These are phyloP conservation scores for Diutina rugosa DNA, from an alignment of 1,139 yeast species.

Conservation along the genomic window DNA sequence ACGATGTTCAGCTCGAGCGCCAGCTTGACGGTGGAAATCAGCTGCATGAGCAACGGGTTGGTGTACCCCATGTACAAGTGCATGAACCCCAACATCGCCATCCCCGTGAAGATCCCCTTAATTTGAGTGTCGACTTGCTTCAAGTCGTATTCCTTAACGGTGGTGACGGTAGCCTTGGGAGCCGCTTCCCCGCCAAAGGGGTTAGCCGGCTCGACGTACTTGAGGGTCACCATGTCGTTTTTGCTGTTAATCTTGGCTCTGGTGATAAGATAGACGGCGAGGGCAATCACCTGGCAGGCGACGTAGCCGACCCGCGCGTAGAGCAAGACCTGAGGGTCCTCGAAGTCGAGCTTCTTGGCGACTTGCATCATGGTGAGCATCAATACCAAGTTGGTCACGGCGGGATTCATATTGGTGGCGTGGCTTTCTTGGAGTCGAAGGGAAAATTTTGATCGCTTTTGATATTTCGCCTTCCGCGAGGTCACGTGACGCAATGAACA, in stretches of 20 bases:
- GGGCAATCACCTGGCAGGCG: slow-evolving; percentile 52
- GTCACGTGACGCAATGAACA: neutral
- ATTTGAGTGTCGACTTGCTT: slow-evolving; percentile 70
- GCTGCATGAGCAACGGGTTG: slow-evolving; percentile 93
- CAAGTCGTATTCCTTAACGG: slow-evolving; percentile 90
- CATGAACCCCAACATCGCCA: slow-evolving; percentile 99
- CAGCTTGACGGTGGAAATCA: slow-evolving; percentile 77
- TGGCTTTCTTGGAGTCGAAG: neutral
- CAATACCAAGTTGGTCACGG: slow-evolving; percentile 71
- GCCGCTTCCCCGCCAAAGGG: slow-evolving; percentile 63
- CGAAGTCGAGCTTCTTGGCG: slow-evolving; percentile 81
- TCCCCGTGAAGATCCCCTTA: slow-evolving; percentile 74
- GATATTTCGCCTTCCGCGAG: neutral
- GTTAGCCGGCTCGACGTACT: slow-evolving; percentile 80
- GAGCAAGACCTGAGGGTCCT: slow-evolving; percentile 62
- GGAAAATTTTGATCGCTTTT: neutral
- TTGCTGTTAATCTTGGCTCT: slow-evolving; percentile 50
- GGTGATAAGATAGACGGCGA: slow-evolving; percentile 54
- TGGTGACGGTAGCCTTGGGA: slow-evolving; percentile 72
- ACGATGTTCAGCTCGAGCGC: slow-evolving; percentile 89
- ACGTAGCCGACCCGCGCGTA: slow-evolving; percentile 69
- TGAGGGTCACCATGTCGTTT: slow-evolving; percentile 86
- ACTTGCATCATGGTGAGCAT: slow-evolving; percentile 98
- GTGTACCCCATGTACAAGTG: slow-evolving; percentile 96
- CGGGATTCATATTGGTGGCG: slow-evolving; percentile 52